Base-by-base conservation (phyloP, 23 red algal species). In the Chondrus crispus region DNA sequence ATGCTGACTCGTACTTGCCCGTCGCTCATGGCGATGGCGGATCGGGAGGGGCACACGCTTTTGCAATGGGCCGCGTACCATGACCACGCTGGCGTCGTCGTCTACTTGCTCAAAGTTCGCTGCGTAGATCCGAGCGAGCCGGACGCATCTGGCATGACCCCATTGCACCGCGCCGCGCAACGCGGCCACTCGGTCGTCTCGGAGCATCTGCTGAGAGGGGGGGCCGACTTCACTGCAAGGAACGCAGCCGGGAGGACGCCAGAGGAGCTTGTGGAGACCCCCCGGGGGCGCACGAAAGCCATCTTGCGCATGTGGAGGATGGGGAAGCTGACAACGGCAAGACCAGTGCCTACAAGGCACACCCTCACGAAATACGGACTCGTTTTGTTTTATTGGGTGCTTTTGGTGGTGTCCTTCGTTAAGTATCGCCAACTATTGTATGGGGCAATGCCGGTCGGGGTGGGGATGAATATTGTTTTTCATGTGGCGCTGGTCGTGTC, bases 51-150 rank as follows among this genome's bases (percentile, higher is more conserved):
- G 35, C 82, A 85, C 48, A 82, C 89, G 3, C 90, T 91, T 20
- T 55, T 96, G 38, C 80, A 93, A 71, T 93, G 90, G 86, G 95
- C 95, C 4, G 95, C 95, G 9, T 93, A 93, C 66, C 88, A 85
- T 26, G 89, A 84, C 32, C 91, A 96, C 74, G 20, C 43, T 42
- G 38, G 28, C 3, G 58, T 75, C 16, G 89, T 96, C 13, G 62
- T 36, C 19, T 87, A 80, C 20, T 44, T 96, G 24, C 39, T 76
- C 38, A 53, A 82, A 38, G 76, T 93, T 28, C 71, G 60, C 58
- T 77, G 75, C 33, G 82, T 90, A 38, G 18, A 63, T 48, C 26
- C 80, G 36, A 79, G 86, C 82, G 58, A 72, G 28, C 29, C 40
- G 22, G 90, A 93, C 71, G 82, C 47, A 5, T 36, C 79, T 38